Base-by-base conservation (phyloP, 2,329 filamentous ascomycete genomes). In the Ambrosiella beaveri region DNA sequence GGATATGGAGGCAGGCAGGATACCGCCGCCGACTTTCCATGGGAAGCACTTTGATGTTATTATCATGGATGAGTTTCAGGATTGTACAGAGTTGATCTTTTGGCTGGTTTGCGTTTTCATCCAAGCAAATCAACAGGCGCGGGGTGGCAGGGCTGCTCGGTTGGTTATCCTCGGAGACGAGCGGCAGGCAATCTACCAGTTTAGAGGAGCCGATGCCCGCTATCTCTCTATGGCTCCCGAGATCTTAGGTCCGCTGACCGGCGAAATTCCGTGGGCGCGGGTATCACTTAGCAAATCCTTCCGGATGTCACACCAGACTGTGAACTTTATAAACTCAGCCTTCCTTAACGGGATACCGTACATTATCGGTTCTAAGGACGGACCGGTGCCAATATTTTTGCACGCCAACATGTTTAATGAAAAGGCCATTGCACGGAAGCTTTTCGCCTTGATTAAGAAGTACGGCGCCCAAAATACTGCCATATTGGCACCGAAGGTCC, bases 41-140 rank as follows among this genome's bases (percentile, higher is more conserved):
- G 61, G n/a, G 7, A 19, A 37, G 9, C 64, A 64, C 12, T 68
- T 65, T 55, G 65, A 68, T n/a, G 64, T 68, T 3, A 61, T 69
- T 37, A 63, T 68, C 3, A 40, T 68, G 8, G 66, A 69, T 38
- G 67, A 69, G 57, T 63, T 68, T 17, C 67, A 68, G 37, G 66
- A 69, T 38, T 68, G 66, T 35, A 66, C 64, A 1, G 61, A 63
- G 6, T 36, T 61, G 27, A 58, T 65, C 1, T 68, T 66, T 54
- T 67, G 63, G 65, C 56, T 68, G 2, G 56, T 61, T 0, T 61
- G 35, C 17, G 59, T 62, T n/a, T 67, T 69, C 13, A 61, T 68
- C 35, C 57, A 44, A 1, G 61, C 65, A 15, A 64, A 66, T 17
- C 61, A 63, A 7, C 55, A 37, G 7, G 59, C 57, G 9, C 57